A percentile compares a stretch with the other conserved stretches of the same genome.
These are phyloP conservation scores for Erigeron canadensis DNA, from an alignment of 129 eudicot genomes.

Conservation along the genomic window DNA sequence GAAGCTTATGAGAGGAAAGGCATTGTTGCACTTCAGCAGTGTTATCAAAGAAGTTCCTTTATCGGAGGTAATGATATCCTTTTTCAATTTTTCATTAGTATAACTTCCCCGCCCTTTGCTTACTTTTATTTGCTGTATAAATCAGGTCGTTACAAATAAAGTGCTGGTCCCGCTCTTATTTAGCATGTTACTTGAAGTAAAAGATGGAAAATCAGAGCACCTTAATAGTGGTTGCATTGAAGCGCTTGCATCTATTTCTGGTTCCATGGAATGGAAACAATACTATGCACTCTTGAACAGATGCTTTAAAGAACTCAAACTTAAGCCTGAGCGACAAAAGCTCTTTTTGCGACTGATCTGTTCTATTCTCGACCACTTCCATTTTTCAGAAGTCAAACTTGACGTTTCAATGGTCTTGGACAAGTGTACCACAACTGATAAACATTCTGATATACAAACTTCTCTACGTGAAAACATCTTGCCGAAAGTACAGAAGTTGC, in stretches of 20 bases:
- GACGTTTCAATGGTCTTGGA: constrained; percentile 19
- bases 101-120: background rate
- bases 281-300: constrained; percentile 57
- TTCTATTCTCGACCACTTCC: constrained; percentile 69
- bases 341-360: constrained; percentile 64
- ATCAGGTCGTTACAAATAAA: constrained; percentile 57
- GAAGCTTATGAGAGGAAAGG: constrained; percentile 86
- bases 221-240: constrained; percentile 68
- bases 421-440: constrained; percentile 7
- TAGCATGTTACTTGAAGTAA: constrained; percentile 62
- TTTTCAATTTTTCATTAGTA: background rate
- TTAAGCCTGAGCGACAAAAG: constrained; percentile 65
- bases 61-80: constrained; percentile 48
- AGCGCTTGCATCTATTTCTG: constrained; percentile 68
- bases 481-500: constrained; percentile 70
- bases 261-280: constrained; percentile 67
- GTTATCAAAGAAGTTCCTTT: constrained; percentile 42
- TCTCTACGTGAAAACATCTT: constrained; percentile 49
- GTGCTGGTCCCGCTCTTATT: constrained; percentile 74
- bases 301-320: constrained; percentile 64
- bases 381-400: constrained; percentile 39
- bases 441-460: constrained; percentile 38
- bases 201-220: constrained; percentile 74
- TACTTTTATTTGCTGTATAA: background rate
- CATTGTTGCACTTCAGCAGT: constrained; percentile 58